Evolutionary conservation across 2,329 filamentous ascomycete species (phyloP), one percentile per base, ranked within the genome.

Genomic region (Penicillium sp.): DNA sequence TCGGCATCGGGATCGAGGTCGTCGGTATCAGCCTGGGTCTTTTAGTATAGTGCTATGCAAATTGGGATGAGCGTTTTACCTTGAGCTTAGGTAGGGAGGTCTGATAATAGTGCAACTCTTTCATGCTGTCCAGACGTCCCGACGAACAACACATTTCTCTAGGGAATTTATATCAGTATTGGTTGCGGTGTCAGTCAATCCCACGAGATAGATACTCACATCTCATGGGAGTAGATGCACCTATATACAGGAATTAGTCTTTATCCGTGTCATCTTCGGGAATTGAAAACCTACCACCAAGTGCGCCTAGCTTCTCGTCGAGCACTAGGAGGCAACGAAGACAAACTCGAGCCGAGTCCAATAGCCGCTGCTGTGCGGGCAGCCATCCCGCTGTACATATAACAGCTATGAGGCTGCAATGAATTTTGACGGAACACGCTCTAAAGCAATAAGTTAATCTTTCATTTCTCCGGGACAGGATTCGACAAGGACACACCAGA

Each of bases 381-480:
- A 44, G 70, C 69, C 67, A 70, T 71, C 3, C 69, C 70, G 49
- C 66, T 70, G 51, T 71, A 70, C 64, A 71, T 67, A 56, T 68
- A 71, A 53, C 68, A 71, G 51, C 64, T 66, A 57, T 73, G 70
- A 9, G 68, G 68, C 27, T 68, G 67, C 19, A 72, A 41, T 6
- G 70, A 67, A 49, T 71, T 67, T 49, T 71, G 69, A 39, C 66
- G 70, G 45, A 67, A 71, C 10, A 70, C 56, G 29, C 55, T 60
- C 61, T 63, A 32, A 13, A 26, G 47, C n/a, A n/a, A 35, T 36
- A 10, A 3, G 14, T 30, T 26, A 18, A 11, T 27, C 11, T 14
- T n/a, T 30, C 18, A 14, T 14, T 14, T 43, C 9, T 43, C 8
- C 8, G 7, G 6, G 13, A 16, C 11, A 34, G 13, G 4, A 34